Evolutionary conservation across 208 protist species (phyloP).

Genomic region (Leishmania martiniquensis): DNA sequence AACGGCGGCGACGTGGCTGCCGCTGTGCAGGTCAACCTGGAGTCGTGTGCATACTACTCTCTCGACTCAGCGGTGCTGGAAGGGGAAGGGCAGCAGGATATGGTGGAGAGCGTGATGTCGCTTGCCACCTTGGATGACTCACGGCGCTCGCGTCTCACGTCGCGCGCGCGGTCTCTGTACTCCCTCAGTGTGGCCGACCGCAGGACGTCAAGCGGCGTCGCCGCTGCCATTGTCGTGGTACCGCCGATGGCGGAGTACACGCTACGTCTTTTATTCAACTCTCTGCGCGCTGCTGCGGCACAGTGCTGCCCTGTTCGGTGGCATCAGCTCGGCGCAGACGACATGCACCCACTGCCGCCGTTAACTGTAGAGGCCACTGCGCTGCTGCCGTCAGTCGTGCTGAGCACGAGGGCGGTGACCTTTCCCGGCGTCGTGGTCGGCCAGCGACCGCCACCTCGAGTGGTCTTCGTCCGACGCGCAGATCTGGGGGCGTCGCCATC

Average conservation of each 20-base stretch:
- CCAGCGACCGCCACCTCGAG: conserved; percentile 44
- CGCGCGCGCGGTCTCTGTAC: conserved; percentile 17
- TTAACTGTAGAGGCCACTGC: conserved; percentile 53
- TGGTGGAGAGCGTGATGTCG: background rate
- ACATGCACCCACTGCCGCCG: conserved; percentile 65
- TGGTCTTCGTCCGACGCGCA: conserved; percentile 53
- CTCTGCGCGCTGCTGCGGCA: conserved; percentile 10
- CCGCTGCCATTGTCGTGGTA: conserved; percentile 16
- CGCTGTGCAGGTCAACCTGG: conserved; percentile 81
- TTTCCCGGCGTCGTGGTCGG: conserved; percentile 69
- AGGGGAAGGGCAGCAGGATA: conserved; percentile 10
- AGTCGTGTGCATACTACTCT: conserved; percentile 38
- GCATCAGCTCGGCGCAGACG: conserved; percentile 76
- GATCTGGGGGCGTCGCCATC: conserved; percentile 15
- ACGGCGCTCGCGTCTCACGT: conserved; percentile 23
- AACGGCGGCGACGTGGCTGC: conserved; percentile 88
- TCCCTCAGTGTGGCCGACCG: conserved; percentile 12
- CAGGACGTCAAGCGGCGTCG: background rate
- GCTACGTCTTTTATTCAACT: conserved; percentile 27
- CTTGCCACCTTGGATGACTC: background rate
- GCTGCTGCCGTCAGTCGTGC: conserved; percentile 36
- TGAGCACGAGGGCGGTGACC: conserved; percentile 35
- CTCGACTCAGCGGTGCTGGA: conserved; percentile 33
- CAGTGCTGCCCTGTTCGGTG: conserved; percentile 52
- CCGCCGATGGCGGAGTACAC: conserved; percentile 31